Base-by-base conservation (phyloP, 805 yeast genomes). In the Zygosaccharomyces bisporus region DNA sequence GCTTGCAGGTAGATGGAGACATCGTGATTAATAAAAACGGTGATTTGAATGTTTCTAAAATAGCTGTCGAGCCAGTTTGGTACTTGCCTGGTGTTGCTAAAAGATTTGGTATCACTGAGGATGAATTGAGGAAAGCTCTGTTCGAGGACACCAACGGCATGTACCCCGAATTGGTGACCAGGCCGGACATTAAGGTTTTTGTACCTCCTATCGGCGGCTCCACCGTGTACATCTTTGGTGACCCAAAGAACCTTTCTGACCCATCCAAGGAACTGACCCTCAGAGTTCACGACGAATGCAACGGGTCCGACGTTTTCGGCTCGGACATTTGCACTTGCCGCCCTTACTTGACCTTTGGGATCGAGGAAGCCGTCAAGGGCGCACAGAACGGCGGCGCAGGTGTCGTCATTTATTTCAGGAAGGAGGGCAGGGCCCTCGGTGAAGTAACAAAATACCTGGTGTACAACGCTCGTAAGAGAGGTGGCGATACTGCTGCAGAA, bases 41-140 rank as follows among this genome's bases (percentile, higher is more conserved):
- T 53, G 86, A 80, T 51, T 64, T 80, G 57, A 76, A 75, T 27
- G 81, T 78, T 31, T 74, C 83, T 25, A 80, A 80, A 57, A 70
- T 80, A 46, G 86, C 86, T 3, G 79, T 79, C 32, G 86, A 80
- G 55, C 86, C 86, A 13, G 85, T 80, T 31, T 80, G 86, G 86
- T 74, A 77, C 54, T 67, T 80, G 45, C 86, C 86, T 2, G 84
- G 83, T 20, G 81, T 80, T 46, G 86, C 86, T 20, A 70, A 76
- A 58, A 75, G 83, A 55, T 75, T 80, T 55, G 76, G 75, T 21
- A 73, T 80, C 48, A 66, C 76, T 24, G 86, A 80, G 55, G 63
- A 58, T 13, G 76, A 76, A 39, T 68, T 80, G 38, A 73, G 86
- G 58, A 72, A 77, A 39, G 78, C 82, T 3, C 66, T 80, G 50